phyloP scores from a whole-genome alignment of 2,329 filamentous ascomycete genomes.

The Lecanicillium sp. region DNA sequence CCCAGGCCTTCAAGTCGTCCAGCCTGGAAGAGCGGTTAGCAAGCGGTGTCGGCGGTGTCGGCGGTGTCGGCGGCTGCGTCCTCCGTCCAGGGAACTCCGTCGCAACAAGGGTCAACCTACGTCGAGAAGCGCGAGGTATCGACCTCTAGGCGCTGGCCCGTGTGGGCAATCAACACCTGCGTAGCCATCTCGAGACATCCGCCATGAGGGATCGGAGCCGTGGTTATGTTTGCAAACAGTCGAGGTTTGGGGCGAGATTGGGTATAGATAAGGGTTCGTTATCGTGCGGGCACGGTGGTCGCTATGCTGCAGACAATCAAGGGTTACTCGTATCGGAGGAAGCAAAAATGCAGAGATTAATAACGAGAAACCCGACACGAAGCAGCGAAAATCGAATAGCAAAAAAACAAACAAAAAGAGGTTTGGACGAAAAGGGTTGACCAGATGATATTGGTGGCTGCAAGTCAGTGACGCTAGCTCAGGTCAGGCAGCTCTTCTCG shows the following conservation, averaged over 20 bases:
- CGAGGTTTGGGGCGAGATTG: constrained; percentile 16
- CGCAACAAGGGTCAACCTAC: constrained; percentile 39
- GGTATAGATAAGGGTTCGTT: constrained; percentile 15
- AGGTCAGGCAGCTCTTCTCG: constrained; percentile 9
- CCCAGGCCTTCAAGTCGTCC: constrained; percentile 79
- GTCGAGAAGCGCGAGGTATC: constrained; percentile 70
- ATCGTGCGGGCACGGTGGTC: not conserved
- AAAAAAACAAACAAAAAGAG: too few relatives aligned
- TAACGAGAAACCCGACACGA: too few relatives aligned
- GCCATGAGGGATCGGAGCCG: constrained; percentile 27
- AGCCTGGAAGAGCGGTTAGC: constrained; percentile 46
- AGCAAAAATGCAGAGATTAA: too few relatives aligned
- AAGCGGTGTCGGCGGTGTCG: not conserved
- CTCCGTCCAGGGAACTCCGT: not conserved
- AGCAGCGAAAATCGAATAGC: too few relatives aligned
- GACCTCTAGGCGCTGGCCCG: constrained; percentile 76
- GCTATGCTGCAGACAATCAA: not conserved
- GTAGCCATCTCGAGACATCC: constrained; percentile 71
- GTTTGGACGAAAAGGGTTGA: too few relatives aligned
- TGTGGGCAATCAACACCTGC: constrained; percentile 87
- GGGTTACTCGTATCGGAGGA: too few relatives aligned
- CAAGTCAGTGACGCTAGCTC: constrained; percentile 11
- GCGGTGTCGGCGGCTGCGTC: constrained; percentile 2
- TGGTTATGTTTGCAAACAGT: constrained; percentile 14
- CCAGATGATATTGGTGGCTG: constrained; percentile 8